Conservation (phyloP, 2,329 filamentous ascomycete genomes). For the Cladophialophora immunda region DNA sequence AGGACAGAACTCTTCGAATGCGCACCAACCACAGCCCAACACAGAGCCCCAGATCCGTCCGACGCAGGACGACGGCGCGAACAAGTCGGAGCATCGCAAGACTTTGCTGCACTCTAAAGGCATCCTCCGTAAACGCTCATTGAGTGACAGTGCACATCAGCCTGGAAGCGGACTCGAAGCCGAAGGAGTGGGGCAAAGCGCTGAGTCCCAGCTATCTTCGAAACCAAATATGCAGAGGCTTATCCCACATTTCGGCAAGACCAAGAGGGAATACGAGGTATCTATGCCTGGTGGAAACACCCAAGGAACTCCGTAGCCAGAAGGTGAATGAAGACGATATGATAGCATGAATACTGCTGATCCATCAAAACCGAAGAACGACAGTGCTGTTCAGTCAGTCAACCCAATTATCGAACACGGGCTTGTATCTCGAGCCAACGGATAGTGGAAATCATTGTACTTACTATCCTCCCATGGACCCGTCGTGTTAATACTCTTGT, state of each 20-base stretch:
- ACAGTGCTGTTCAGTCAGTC: background rate
- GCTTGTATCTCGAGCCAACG: background rate
- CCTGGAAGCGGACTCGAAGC: slow-evolving; percentile 8
- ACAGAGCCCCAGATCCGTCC: background rate
- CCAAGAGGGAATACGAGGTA: slow-evolving; percentile 8
- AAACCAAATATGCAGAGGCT: background rate
- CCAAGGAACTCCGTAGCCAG: background rate
- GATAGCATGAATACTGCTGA: background rate
- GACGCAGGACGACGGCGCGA: background rate
- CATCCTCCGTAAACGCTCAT: slow-evolving; percentile 14
- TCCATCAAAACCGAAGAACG: too few species aligned
- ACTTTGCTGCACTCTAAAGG: background rate
- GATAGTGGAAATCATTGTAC: background rate
- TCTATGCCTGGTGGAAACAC: slow-evolving; percentile 10
- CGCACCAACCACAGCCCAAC: background rate
- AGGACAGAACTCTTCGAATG: slow-evolving; percentile 8
- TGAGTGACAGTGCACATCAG: slow-evolving; percentile 12
- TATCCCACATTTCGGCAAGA: background rate
- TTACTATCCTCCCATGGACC: background rate
- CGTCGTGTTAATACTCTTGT: background rate
- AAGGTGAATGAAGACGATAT: background rate
- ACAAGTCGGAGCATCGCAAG: slow-evolving; percentile 7
- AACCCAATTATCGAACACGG: background rate
- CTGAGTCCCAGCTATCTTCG: slow-evolving; percentile 11
- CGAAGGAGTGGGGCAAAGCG: slow-evolving; percentile 2